A percentile compares a stretch with the other conserved stretches of the same genome.
Evolutionary conservation across 2,329 filamentous ascomycete genomes (phyloP).

Genomic region (Penicillium corylophilum): DNA sequence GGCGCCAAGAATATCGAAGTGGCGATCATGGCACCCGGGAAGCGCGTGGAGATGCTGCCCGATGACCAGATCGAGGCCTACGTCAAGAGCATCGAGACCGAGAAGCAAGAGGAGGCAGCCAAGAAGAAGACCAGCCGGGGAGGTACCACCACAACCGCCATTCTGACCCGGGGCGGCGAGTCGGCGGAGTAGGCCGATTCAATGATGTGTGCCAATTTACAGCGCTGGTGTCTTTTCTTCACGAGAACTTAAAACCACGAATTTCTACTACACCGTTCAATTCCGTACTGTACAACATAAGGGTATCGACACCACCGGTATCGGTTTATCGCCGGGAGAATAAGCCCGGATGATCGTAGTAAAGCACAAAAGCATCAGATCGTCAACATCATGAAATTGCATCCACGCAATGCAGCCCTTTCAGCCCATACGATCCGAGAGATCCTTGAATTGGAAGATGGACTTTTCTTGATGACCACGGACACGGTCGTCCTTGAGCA

Average conservation of each 20-base stretch:
- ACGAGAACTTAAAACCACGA: conserved; percentile 26
- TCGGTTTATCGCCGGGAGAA: conserved; percentile 5
- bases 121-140: conserved; percentile 82
- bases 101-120: conserved; percentile 97
- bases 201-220: conserved; percentile 23
- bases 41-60: conserved; percentile 87
- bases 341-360: neutral
- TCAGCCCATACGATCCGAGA: conserved; percentile 73
- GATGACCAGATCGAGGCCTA: conserved; percentile 95
- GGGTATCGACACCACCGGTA: conserved; percentile 19
- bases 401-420: conserved; percentile 23
- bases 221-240: conserved; percentile 24
- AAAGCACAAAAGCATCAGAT: conserved; percentile 22
- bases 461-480: conserved; percentile 59
- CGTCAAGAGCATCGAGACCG: conserved; percentile 97
- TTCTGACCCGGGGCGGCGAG: conserved; percentile 62
- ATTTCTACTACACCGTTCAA: conserved; percentile 4
- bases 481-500: conserved; percentile 88
- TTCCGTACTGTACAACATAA: conserved; percentile 17
- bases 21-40: conserved; percentile 92
- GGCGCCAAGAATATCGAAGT: conserved; percentile 99
- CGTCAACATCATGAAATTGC: conserved; percentile 32
- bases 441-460: conserved; percentile 74
- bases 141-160: conserved; percentile 58
- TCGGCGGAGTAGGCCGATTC: conserved; percentile 20